Percentiles rank a stretch among this genome's conserved stretches.
Conservation (phyloP, 140 eudicot genomes). For the Erigeron philadelphicus region DNA sequence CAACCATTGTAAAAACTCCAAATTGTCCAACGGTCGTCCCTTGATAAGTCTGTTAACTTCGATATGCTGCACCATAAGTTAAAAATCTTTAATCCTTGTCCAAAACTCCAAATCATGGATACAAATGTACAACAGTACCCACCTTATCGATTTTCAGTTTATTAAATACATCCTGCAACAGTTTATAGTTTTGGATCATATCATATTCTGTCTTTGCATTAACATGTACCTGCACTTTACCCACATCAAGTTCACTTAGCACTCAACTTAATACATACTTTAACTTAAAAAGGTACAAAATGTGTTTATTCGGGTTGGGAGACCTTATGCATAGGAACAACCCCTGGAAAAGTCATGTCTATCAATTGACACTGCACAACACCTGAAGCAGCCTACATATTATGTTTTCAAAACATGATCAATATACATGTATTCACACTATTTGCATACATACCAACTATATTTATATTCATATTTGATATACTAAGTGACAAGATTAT, state of each 20-base stretch:
- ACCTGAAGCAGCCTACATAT: slow-evolving; percentile 81
- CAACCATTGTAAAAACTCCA: slow-evolving; percentile 96
- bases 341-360: slow-evolving; percentile 86
- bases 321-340: slow-evolving; percentile 96
- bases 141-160: slow-evolving; percentile 89
- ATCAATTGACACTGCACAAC: slow-evolving; percentile 98
- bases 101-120: not conserved
- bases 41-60: slow-evolving; percentile 87
- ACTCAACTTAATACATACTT: not conserved
- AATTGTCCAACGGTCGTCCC: slow-evolving; percentile 87
- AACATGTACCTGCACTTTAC: slow-evolving; percentile 60
- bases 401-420: no score
- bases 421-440: not conserved
- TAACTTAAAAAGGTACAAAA: no score
- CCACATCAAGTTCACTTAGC: slow-evolving; percentile 17
- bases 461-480: no score
- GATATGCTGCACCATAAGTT: slow-evolving; percentile 61
- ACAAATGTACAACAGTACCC: no score
- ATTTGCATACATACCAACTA: no score
- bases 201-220: slow-evolving; percentile 91
- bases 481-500: no score
- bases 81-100: not conserved
- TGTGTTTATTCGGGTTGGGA: not conserved
- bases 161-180: slow-evolving; percentile 86
- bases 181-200: slow-evolving; percentile 94